These are phyloP conservation scores for Phytophthora pinifolia DNA, from an alignment of 352 stramenopile species.

Conservation along the genomic window DNA sequence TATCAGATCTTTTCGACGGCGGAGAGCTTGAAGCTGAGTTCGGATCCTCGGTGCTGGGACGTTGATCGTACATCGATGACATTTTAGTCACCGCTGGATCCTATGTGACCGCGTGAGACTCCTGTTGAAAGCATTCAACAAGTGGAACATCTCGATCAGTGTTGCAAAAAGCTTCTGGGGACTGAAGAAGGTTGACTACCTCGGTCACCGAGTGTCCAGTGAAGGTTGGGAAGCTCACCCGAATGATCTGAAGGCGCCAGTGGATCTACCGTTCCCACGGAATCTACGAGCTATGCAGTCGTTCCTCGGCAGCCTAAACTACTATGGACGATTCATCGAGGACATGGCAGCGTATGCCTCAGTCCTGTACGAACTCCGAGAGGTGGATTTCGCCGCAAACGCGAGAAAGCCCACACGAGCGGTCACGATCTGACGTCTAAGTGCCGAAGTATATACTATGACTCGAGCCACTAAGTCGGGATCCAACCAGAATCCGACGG, in stretches of 20 bases:
- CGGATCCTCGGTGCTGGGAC: constrained; percentile 2
- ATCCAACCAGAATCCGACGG: no score
- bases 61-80: constrained; percentile 33
- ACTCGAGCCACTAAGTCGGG: no score
- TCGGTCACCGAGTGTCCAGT: constrained; percentile 4
- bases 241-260: no score
- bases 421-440: no score
- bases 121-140: constrained; percentile 15
- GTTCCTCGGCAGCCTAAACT: constrained; percentile 21
- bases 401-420: no score
- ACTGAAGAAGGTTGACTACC: background rate
- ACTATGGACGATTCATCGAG: constrained; percentile 20
- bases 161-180: no score
- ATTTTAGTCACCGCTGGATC: constrained; percentile 10
- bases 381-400: constrained; percentile 12
- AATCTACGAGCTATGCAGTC: constrained; percentile 14
- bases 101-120: constrained; percentile 4
- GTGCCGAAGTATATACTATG: no score
- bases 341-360: constrained; percentile 12
- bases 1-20: background rate
- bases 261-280: no score
- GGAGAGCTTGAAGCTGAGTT: no score
- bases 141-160: constrained; percentile 24
- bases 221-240: constrained; percentile 12
- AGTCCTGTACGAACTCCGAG: constrained; percentile 2